phyloP scores from a whole-genome alignment of 306 rosid genomes.

The Echinosophora koreensis region DNA sequence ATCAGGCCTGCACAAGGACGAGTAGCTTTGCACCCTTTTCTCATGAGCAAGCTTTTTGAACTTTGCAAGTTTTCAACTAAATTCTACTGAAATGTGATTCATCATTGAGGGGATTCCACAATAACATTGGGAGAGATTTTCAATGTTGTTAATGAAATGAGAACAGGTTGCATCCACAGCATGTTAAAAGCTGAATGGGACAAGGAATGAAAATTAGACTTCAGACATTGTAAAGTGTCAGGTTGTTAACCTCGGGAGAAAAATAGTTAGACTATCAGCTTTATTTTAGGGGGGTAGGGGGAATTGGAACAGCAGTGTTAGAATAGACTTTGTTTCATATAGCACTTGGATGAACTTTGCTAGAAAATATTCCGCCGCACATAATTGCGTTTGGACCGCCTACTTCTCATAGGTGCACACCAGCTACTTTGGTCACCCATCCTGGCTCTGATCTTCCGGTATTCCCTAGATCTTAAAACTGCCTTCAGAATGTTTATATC shows the following conservation, averaged over 20 bases:
- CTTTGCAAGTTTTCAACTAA: neutral
- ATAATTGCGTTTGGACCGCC: conserved; percentile 51
- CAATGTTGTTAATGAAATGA: neutral
- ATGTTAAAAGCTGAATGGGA: neutral
- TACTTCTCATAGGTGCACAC: conserved; percentile 58
- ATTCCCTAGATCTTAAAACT: conserved; percentile 70
- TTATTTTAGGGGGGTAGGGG: neutral
- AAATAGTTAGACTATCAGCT: neutral
- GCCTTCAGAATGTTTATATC: conserved; percentile 67
- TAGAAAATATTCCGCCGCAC: conserved; percentile 42
- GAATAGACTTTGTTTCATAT: neutral
- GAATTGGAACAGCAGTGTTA: neutral
- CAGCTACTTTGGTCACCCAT: conserved; percentile 53
- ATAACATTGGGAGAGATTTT: neutral
- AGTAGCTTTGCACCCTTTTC: too few species aligned
- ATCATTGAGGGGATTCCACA: neutral
- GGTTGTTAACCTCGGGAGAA: neutral
- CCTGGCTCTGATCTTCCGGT: conserved; percentile 52
- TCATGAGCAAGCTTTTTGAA: too few species aligned
- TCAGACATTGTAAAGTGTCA: neutral
- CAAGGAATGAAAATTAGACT: neutral
- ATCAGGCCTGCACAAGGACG: too few species aligned
- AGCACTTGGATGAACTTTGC: conserved; percentile 24
- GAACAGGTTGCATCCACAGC: neutral
- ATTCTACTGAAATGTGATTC: neutral